A percentile compares a stretch with the other conserved stretches of the same genome.
These are phyloP conservation scores for Fomitopsis schrenkii DNA, from an alignment of 1,284 basidiomycete genomes.

Conservation along the genomic window DNA sequence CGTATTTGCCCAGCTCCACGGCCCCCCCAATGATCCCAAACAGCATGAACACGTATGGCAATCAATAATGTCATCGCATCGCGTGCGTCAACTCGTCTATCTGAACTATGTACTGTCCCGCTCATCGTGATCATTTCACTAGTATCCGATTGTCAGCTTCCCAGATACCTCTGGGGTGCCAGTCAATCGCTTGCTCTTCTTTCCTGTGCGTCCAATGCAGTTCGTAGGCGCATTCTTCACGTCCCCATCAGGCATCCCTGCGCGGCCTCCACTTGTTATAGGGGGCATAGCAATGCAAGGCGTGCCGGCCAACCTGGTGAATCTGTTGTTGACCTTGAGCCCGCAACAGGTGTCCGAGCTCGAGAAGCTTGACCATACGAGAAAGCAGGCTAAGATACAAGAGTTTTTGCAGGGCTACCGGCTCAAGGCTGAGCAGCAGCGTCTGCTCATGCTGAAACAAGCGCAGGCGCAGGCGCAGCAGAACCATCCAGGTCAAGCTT, in stretches of 20 bases:
- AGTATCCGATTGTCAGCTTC: constrained; percentile 62
- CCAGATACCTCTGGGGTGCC: constrained; percentile 37
- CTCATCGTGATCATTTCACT: not conserved
- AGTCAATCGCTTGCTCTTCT: constrained; percentile 49
- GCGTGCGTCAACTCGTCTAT: constrained; percentile 31
- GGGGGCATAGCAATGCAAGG: constrained; percentile 9
- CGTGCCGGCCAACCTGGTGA: not conserved
- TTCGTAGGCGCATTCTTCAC: constrained; percentile 55
- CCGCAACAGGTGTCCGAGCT: not conserved
- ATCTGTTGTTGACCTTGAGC: not conserved
- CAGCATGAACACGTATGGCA: constrained; percentile 39
- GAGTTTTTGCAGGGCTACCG: not conserved
- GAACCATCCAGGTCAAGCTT: not conserved
- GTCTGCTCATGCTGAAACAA: not conserved
- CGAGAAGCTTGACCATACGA: not conserved
- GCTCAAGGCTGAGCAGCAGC: not conserved
- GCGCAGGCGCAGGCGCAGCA: not conserved
- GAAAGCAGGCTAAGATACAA: not conserved
- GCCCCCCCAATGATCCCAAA: constrained; percentile 12
- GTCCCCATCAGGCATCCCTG: constrained; percentile 54
- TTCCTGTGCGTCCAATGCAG: constrained; percentile 31
- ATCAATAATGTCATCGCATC: constrained; percentile 36
- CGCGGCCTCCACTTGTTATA: constrained; percentile 31
- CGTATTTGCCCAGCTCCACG: constrained; percentile 15
- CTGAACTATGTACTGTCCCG: not conserved